Conservation (phyloP, 805 yeast genomes). For the Kodamaea jinghongensis region DNA sequence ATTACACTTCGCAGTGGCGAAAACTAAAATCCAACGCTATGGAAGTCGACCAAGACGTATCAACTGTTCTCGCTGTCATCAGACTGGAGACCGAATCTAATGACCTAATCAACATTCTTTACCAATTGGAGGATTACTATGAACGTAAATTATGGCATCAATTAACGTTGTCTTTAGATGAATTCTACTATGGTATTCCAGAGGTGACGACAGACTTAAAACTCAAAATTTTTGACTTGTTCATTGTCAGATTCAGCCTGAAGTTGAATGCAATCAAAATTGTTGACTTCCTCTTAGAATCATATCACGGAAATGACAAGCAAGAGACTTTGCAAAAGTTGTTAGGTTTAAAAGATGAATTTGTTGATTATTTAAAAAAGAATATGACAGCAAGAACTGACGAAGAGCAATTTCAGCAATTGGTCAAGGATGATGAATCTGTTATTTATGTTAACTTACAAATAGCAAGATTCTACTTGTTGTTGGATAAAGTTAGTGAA, state of each 20-base stretch:
- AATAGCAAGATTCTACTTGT: conserved; percentile 67
- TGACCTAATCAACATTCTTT: conserved; percentile 59
- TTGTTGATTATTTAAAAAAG: conserved; percentile 25
- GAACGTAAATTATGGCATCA: conserved; percentile 96
- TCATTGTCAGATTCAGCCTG: conserved; percentile 62
- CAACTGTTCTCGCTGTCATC: conserved; percentile 53
- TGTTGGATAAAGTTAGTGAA: conserved; percentile 48
- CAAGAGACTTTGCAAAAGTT: conserved; percentile 35
- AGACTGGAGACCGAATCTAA: conserved; percentile 61
- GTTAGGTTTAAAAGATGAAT: conserved; percentile 29
- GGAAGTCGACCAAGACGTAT: conserved; percentile 41
- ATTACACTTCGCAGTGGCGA: not conserved
- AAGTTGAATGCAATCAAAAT: conserved; percentile 77
- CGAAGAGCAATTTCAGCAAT: conserved; percentile 24
- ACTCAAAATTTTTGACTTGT: conserved; percentile 64
- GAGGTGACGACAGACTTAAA: conserved; percentile 51
- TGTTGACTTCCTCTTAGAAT: conserved; percentile 65
- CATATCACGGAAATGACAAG: conserved; percentile 30
- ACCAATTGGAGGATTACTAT: conserved; percentile 75
- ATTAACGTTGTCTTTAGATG: conserved; percentile 64
- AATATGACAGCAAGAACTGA: conserved; percentile 27
- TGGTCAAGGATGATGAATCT: conserved; percentile 53
- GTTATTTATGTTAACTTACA: conserved; percentile 52
- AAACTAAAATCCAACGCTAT: conserved; percentile 22
- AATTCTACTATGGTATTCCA: conserved; percentile 45